Evolutionary conservation across 1,284 basidiomycete species (phyloP), one percentile per base, ranked within the genome.

Genomic region (Crepidotus sp.): DNA sequence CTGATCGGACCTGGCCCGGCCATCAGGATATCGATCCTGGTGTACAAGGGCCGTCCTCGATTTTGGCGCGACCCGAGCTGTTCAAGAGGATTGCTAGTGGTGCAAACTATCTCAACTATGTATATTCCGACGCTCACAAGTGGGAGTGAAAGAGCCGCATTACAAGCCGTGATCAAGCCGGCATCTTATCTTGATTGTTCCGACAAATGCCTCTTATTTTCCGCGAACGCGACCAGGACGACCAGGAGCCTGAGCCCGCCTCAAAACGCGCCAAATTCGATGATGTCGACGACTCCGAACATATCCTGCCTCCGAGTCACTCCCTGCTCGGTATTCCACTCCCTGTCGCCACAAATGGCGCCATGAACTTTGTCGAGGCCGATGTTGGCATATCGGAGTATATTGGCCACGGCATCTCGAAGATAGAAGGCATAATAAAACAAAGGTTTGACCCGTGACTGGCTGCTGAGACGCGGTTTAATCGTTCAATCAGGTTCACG

Each of bases 381-480:
- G 84, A 95, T 58, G 93, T 95, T 38, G 93, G 93, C 1, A 94
- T 97, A 45, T 86, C 86, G 6, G 85, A 90, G 56, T 96, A 93
- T 62, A 77, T 91, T 50, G 79, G 80, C 9, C 69, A 71, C 17
- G 74, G 76, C 46, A 73, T 83, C n/a, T 72, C 81, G 4, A 74
- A 76, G 53, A 82, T 96, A 51, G 73, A 83, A 38, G 93, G 89
- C 6, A 93, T 96, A 57, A 95, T 97, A 62, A 97, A 97, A 65
- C 92, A 96, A 65, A 73, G 92, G 92, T 91, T 25, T 42, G 39
- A 4, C 6, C n/a, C 22, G 36, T 36, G 13, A 36, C 22, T 24
- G 32, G 38, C 31, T 38, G 21, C 45, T 32, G 7, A 9, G 31
- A 17, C 17, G n/a, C 8, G 15, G 30, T 35, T 41, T 48, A 42